Evolutionary conservation across 805 yeast species (phyloP), one percentile per base, ranked within the genome.

Genomic region (Metschnikowia koreensis): DNA sequence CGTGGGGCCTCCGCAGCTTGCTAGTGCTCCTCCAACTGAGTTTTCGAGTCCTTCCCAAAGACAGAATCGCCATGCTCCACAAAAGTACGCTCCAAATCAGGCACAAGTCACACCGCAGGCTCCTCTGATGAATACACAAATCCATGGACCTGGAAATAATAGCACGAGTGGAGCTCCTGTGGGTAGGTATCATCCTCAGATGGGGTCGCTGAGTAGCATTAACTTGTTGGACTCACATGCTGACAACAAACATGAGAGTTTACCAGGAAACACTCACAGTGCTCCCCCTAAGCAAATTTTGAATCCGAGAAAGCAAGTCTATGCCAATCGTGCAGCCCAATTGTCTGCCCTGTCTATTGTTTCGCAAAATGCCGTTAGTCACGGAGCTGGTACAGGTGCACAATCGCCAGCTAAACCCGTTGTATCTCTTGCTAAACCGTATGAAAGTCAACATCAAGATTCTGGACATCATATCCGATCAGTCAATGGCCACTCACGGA

Each of bases 281-380:
- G 13, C 22, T 44, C 36, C 16, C n/a, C 47, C 10, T 9, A 41
- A 41, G 36, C 40, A 36, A 6, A 27, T 26, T 16, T 38, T 16
- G 2, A 34, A 36, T 15, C 50, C 47, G 31, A 48, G 51, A 47
- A 53, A 41, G 17, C 52, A 39, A 33, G 36, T 52, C 3, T 56
- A 54, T 37, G 11, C 46, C 17, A 55, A 53, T 42, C 41, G 52
- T 7, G 34, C 54, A 7, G 65, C 58, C 6, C 60, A 59, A 11
- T 29, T 57, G 10, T 59, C 66, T 9, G 44, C 57, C 6, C 60
- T 63, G 50, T 65, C 68, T 22, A 47, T 62, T 6, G 54, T 55
- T 8, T 63, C 67, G 1, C 56, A 57, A 12, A 38, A 38, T 37
- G 33, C 38, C 10, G 9, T 31, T 10, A 10, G 22, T 11, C 37